These are phyloP conservation scores for Pyrrhoderma noxium DNA, from an alignment of 1,284 basidiomycete species.

Conservation along the genomic window DNA sequence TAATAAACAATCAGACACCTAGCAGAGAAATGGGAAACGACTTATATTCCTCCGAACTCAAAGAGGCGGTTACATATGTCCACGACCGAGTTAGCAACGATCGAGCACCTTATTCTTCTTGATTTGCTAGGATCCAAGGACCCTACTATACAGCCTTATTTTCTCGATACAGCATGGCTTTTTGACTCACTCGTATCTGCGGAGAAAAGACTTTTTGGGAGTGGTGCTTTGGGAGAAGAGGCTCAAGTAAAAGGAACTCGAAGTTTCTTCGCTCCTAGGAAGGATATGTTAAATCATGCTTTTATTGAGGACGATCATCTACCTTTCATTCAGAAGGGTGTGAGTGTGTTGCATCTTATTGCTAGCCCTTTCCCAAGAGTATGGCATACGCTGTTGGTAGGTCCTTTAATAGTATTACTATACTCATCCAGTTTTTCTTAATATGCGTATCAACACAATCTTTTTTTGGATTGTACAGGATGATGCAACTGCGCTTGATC, in stretches of 20 bases:
- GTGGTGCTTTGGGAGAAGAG: slow-evolving; percentile 45
- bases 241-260: slow-evolving; percentile 38
- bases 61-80: slow-evolving; percentile 54
- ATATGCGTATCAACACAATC: not conserved
- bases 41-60: slow-evolving; percentile 53
- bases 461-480: slow-evolving; percentile 46
- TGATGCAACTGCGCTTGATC: slow-evolving; percentile 79
- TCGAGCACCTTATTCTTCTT: slow-evolving; percentile 86
- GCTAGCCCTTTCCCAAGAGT: slow-evolving; percentile 84
- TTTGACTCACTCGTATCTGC: slow-evolving; percentile 66
- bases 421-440: not conserved
- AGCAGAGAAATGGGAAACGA: slow-evolving; percentile 72
- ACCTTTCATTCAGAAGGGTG: slow-evolving; percentile 81
- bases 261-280: slow-evolving; percentile 59
- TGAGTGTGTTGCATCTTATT: slow-evolving; percentile 89
- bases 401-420: slow-evolving; percentile 21
- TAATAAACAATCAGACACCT: too few relatives aligned
- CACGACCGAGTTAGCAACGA: slow-evolving; percentile 62
- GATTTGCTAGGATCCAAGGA: slow-evolving; percentile 77
- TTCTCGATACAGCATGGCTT: slow-evolving; percentile 86
- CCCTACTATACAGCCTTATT: slow-evolving; percentile 74
- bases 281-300: slow-evolving; percentile 37
- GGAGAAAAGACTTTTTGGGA: slow-evolving; percentile 59
- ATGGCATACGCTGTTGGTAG: slow-evolving; percentile 80
- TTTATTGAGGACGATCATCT: slow-evolving; percentile 93